phyloP scores from a whole-genome alignment of 164 flowering plant species.

The Litsea cubeba region DNA sequence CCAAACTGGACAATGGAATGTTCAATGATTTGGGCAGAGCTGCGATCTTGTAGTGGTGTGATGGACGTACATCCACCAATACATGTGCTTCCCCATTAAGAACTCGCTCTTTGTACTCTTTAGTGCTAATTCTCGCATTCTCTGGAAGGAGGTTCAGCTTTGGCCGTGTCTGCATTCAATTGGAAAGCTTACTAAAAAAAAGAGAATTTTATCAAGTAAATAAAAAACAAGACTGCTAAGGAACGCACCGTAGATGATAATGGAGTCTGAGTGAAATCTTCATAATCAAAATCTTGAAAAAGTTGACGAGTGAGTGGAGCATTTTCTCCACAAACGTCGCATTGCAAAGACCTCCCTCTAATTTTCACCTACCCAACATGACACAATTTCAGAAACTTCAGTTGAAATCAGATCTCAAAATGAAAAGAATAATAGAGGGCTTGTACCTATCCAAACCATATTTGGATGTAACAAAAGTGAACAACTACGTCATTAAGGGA shows the following conservation, averaged over 20 bases:
- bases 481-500: no score
- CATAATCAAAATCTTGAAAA: slow-evolving; percentile 78
- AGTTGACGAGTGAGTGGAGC: slow-evolving; percentile 36
- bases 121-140: slow-evolving; percentile 65
- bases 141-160: slow-evolving; percentile 60
- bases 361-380: slow-evolving; percentile 60
- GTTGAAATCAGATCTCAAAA: background rate
- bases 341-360: slow-evolving; percentile 68
- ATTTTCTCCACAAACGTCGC: slow-evolving; percentile 84
- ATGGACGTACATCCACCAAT: slow-evolving; percentile 82
- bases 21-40: slow-evolving; percentile 74
- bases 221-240: background rate
- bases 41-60: slow-evolving; percentile 79
- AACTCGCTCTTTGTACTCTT: slow-evolving; percentile 57
- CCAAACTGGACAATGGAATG: slow-evolving; percentile 67
- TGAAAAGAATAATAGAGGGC: background rate
- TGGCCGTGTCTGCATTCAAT: slow-evolving; percentile 51
- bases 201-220: background rate
- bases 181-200: background rate
- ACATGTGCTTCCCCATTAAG: slow-evolving; percentile 60
- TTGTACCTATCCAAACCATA: no score
- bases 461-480: no score
- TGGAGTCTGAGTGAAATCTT: slow-evolving; percentile 74
- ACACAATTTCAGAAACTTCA: background rate
- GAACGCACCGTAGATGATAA: slow-evolving; percentile 45